Conservation (phyloP, 352 stramenopile species). For the Blastocystis sp. region DNA sequence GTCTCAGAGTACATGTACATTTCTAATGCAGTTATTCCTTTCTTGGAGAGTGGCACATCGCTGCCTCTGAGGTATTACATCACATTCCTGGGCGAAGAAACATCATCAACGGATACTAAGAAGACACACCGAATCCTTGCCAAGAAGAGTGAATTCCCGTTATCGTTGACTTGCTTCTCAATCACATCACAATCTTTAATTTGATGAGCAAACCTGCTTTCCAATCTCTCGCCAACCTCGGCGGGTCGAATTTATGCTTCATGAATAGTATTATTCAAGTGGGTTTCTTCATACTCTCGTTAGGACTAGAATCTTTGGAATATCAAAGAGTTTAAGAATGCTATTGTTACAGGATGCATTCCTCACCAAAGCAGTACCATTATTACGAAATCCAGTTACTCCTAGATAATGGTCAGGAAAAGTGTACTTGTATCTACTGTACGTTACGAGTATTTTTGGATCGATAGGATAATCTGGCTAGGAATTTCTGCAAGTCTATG, state of each 20-base stretch:
- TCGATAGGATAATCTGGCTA: background rate
- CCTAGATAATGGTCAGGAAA: slow-evolving; percentile 31
- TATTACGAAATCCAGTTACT: background rate
- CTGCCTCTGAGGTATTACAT: no score
- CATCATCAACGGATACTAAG: no score
- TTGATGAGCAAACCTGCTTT: slow-evolving; percentile 52
- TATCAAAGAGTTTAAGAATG: slow-evolving; percentile 50
- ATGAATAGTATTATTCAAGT: slow-evolving; percentile 59
- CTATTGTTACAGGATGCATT: slow-evolving; percentile 27
- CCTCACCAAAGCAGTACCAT: slow-evolving; percentile 43
- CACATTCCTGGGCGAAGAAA: no score
- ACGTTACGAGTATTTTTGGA: background rate
- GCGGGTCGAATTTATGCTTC: slow-evolving; percentile 53
- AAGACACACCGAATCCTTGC: no score
- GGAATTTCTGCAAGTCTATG: slow-evolving; percentile 30
- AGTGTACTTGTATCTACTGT: slow-evolving; percentile 50
- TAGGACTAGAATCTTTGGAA: slow-evolving; percentile 44
- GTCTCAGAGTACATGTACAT: no score
- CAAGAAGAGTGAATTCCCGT: no score
- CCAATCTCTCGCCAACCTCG: slow-evolving; percentile 43
- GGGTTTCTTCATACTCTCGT: background rate
- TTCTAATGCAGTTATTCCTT: no score
- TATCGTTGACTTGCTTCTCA: no score
- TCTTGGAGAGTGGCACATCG: no score
- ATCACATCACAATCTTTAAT: background rate